These are phyloP conservation scores for Spathaspora hagerdaliae DNA, from an alignment of 805 yeast genomes.

Conservation along the genomic window DNA sequence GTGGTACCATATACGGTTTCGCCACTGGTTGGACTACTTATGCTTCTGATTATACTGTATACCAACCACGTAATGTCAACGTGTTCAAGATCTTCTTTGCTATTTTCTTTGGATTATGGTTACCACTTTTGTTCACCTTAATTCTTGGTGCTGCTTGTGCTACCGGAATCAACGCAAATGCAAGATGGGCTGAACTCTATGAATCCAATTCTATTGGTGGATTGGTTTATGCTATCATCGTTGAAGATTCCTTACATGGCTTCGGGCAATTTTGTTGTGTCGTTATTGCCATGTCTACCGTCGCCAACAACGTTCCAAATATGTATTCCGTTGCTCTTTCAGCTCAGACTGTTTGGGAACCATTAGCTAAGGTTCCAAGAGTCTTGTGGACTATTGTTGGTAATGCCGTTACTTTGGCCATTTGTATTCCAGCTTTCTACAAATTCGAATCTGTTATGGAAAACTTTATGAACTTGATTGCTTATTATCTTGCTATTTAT, in stretches of 20 bases:
- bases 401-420: conserved; percentile 73
- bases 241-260: conserved; percentile 75
- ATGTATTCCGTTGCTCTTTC: conserved; percentile 87
- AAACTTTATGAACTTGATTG: conserved; percentile 87
- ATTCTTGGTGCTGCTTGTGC: conserved; percentile 84
- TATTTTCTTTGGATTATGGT: conserved; percentile 57
- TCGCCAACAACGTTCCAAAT: conserved; percentile 90
- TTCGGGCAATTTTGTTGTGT: conserved; percentile 91
- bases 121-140: conserved; percentile 71
- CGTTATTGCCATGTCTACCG: conserved; percentile 76
- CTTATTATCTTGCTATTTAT: conserved; percentile 87
- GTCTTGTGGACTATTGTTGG: conserved; percentile 76
- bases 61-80: conserved; percentile 67
- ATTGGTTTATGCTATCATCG: conserved; percentile 72
- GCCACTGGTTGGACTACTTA: conserved; percentile 95
- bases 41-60: conserved; percentile 89
- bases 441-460: conserved; percentile 67
- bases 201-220: conserved; percentile 52
- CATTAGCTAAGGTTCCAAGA: conserved; percentile 74
- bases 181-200: conserved; percentile 26
- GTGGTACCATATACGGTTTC: conserved; percentile 80
- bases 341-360: conserved; percentile 81
- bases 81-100: conserved; percentile 57
- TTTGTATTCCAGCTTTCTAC: conserved; percentile 86
- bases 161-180: conserved; percentile 52